Base-by-base conservation (phyloP, 306 rosid genomes). In the Castanea sativa region DNA sequence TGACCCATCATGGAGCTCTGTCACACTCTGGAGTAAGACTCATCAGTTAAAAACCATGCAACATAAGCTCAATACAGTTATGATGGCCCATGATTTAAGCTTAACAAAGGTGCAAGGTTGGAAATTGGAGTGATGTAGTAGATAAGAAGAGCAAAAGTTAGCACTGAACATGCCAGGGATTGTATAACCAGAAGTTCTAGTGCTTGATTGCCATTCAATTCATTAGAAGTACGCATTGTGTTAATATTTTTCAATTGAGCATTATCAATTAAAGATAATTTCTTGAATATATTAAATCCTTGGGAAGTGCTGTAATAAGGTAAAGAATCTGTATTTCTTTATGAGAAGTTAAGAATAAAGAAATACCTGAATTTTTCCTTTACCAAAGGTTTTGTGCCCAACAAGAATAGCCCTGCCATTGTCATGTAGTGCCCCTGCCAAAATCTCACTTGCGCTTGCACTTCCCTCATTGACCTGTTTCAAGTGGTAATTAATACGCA, bases 371-470 rank as follows among this genome's bases (percentile, higher is more conserved):
- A 92, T 95, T 85, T 90, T 95, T 86, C 99, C 99, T 92, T 95
- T 95, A 21, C 99, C 99, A 82, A 95, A 95, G 67, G 99, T 95
- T 84, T 83, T 92, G 91, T 85, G 89, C 52, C 98, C 98, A 12
- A 95, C 97, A 20, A 95, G 97, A 77, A 86, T 85, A 20, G 99
- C 99, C 30, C 98, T 86, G 73, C 96, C 96, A 11, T 95, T 95
- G 85, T 95, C 99, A 74, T 90, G 98, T 55, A 95, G 89, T 33
- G 99, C 99, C 81, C 99, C 99, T 2, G 97, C 98, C 83, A 95
- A 87, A 81, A 95, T 92, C 86, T 95, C 99, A 23, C 99, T 95
- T 65, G 99, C 98, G 83, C 98, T 95, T 18, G 99, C 99, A 52
- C 99, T 95, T 83, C 98, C 96, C 86, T 95, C 98, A n/a, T 95